These are phyloP conservation scores for Rhodofomes roseus DNA, from an alignment of 1,284 basidiomycete genomes.

Conservation along the genomic window DNA sequence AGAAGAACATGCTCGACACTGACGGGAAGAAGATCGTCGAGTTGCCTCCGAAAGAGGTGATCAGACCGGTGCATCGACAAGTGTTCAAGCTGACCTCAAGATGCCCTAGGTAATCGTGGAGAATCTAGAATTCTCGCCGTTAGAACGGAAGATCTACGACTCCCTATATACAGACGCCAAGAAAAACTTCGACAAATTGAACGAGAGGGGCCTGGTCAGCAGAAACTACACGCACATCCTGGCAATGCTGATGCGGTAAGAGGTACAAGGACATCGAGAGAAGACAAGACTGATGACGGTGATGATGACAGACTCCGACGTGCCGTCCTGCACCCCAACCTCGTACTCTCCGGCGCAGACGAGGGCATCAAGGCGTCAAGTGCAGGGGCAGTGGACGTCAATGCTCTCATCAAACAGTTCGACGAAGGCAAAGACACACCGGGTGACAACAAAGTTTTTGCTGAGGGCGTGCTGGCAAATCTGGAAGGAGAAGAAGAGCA, in stretches of 20 bases:
- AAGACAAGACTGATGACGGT: no score
- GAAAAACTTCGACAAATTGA: slow-evolving; percentile 69
- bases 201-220: slow-evolving; percentile 73
- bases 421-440: slow-evolving; percentile 36
- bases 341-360: slow-evolving; percentile 49
- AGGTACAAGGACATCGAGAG: background rate
- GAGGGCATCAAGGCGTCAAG: slow-evolving; percentile 15
- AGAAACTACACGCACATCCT: slow-evolving; percentile 89
- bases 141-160: slow-evolving; percentile 82
- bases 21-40: slow-evolving; percentile 90
- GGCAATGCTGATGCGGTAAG: slow-evolving; percentile 86
- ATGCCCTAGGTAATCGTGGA: slow-evolving; percentile 41
- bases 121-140: slow-evolving; percentile 68
- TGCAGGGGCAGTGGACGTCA: slow-evolving; percentile 50
- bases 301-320: slow-evolving; percentile 61
- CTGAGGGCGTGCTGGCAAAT: slow-evolving; percentile 62
- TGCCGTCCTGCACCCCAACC: slow-evolving; percentile 81
- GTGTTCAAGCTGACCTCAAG: no score
- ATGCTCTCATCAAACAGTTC: slow-evolving; percentile 62
- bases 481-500: slow-evolving; percentile 42
- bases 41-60: slow-evolving; percentile 81
- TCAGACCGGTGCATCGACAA: slow-evolving; percentile 5
- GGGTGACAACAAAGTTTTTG: slow-evolving; percentile 46
- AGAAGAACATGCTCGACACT: slow-evolving; percentile 90
- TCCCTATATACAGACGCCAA: slow-evolving; percentile 69